Evolutionary conservation across 2,329 filamentous ascomycete genomes (phyloP).

Genomic region (Phaeosphaeriaceae sp.): DNA sequence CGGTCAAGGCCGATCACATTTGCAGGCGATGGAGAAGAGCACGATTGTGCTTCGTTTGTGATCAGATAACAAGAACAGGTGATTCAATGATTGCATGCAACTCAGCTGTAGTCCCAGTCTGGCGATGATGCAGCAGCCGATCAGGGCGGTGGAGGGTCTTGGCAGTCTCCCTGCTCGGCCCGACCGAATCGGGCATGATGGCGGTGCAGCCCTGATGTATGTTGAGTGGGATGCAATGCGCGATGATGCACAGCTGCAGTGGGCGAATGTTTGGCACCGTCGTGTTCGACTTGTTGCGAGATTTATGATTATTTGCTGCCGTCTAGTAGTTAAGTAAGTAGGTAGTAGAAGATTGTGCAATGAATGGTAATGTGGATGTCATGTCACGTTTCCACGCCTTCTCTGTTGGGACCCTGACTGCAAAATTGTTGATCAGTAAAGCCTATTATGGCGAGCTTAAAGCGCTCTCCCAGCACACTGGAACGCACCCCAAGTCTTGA

Average conservation of each 20-base stretch:
- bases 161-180: conserved; percentile 10
- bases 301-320: no score
- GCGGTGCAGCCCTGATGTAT: no score
- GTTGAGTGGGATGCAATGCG: conserved; percentile 7
- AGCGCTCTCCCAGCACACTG: no score
- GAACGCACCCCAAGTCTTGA: no score
- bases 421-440: no score
- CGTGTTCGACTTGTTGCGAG: no score
- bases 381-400: not conserved
- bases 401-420: no score
- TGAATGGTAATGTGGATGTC: not conserved
- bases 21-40: conserved; percentile 31
- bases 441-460: no score
- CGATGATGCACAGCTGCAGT: conserved; percentile 15
- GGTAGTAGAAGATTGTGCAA: no score
- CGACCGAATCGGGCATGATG: conserved; percentile 8
- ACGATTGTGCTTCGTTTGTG: conserved; percentile 31
- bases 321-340: no score
- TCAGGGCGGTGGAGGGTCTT: not conserved
- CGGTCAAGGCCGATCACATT: conserved; percentile 46
- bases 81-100: conserved; percentile 27
- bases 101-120: conserved; percentile 17
- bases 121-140: not conserved
- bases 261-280: no score
- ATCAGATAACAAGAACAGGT: conserved; percentile 29